Conservation (phyloP, 2,329 filamentous ascomycete species). For the Dactylellina haptotyla region DNA sequence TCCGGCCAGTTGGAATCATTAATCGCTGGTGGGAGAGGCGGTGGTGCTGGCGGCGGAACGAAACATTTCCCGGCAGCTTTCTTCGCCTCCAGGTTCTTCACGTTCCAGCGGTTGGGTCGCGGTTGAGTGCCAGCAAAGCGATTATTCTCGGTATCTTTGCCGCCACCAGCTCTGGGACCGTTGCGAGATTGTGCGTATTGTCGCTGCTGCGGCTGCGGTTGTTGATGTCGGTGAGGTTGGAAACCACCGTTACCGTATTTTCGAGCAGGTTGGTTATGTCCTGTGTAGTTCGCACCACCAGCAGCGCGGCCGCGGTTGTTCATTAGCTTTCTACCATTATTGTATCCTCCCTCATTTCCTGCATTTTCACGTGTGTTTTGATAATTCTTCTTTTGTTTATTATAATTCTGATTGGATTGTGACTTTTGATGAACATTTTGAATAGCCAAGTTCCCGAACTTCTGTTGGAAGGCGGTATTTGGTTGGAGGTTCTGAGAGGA, state of each 20-base stretch:
- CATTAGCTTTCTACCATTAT: constrained; percentile 27
- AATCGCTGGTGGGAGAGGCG: constrained; percentile 17
- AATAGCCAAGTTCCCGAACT: not conserved
- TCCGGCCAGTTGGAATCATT: constrained; percentile 33
- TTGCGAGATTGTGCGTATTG: not conserved
- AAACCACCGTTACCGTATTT: constrained; percentile 15
- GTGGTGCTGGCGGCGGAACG: not conserved
- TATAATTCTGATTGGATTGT: no score
- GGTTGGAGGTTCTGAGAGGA: not conserved
- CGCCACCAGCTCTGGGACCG: not conserved
- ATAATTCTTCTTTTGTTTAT: no score
- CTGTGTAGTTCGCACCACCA: constrained; percentile 4
- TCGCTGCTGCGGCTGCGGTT: not conserved
- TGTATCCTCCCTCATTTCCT: constrained; percentile 12
- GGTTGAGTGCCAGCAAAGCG: not conserved
- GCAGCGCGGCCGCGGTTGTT: constrained; percentile 13
- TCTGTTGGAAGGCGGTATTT: not conserved
- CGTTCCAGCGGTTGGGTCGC: not conserved
- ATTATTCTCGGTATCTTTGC: not conserved
- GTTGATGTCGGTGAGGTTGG: constrained; percentile 8
- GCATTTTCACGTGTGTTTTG: no score
- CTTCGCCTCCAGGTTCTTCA: not conserved
- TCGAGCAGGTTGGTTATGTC: constrained; percentile 21
- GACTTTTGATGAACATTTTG: not conserved
- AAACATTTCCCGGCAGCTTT: not conserved